Conservation (phyloP, 768 basidiomycete species). For the Mycena rebaudengoi region DNA sequence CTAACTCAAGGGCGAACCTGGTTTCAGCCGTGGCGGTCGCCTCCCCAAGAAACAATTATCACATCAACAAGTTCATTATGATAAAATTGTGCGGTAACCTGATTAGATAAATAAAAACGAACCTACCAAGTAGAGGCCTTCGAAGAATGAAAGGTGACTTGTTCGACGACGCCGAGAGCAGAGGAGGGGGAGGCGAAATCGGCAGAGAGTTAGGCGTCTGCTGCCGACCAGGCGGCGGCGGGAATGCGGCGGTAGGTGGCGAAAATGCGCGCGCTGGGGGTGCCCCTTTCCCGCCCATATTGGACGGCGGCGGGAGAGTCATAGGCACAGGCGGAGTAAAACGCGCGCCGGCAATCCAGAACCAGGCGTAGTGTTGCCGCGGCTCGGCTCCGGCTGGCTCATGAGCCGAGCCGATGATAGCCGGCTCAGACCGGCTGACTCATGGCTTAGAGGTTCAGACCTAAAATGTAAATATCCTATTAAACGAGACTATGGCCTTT, state of each 20-base stretch:
- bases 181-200: conserved; percentile 19
- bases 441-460: no score
- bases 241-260: conserved; percentile 14
- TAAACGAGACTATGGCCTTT: no score
- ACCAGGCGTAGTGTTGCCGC: no score
- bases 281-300: no score
- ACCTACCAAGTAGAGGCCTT: conserved; percentile 71
- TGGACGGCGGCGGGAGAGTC: conserved; percentile 1
- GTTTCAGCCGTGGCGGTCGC: no score
- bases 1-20: no score
- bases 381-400: no score
- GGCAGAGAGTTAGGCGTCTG: conserved; percentile 24
- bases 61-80: conserved; percentile 15
- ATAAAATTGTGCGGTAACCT: not conserved
- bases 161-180: conserved; percentile 31
- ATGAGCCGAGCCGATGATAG: no score
- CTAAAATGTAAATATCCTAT: no score
- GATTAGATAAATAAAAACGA: conserved; percentile 6
- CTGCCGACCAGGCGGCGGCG: conserved; percentile 7
- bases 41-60: conserved; percentile 7
- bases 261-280: not conserved
- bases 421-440: no score
- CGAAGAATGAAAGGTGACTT: conserved; percentile 79
- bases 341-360: not conserved
- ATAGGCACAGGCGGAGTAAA: conserved; percentile 6